phyloP scores from a whole-genome alignment of 2,329 filamentous ascomycete species.

The Penicillium sp. region DNA sequence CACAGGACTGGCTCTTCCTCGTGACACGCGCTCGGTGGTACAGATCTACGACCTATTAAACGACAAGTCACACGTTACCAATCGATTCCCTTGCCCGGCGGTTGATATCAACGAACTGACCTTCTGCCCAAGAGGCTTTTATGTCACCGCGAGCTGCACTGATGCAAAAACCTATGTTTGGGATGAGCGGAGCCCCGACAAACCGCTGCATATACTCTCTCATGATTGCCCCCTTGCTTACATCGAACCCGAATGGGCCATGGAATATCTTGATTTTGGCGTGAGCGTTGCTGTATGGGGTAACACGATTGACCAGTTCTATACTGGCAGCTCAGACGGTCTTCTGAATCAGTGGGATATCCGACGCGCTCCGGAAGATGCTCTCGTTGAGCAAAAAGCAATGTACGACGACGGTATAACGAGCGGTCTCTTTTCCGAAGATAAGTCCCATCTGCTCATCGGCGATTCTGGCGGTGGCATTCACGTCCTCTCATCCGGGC shows the following conservation, averaged over 20 bases:
- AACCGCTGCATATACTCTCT: conserved; percentile 52
- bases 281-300: conserved; percentile 64
- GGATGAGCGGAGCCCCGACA: conserved; percentile 55
- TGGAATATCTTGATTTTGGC: conserved; percentile 64
- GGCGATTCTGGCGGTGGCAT: conserved; percentile 63
- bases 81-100: conserved; percentile 58
- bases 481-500: conserved; percentile 52
- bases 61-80: not conserved
- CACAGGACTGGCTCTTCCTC: conserved; percentile 34
- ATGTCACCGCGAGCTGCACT: conserved; percentile 64
- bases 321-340: conserved; percentile 65
- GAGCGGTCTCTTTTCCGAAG: conserved; percentile 61
- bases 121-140: conserved; percentile 52
- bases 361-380: conserved; percentile 55
- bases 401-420: conserved; percentile 59
- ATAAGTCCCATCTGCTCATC: conserved; percentile 59
- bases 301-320: conserved; percentile 55
- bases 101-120: conserved; percentile 65
- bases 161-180: conserved; percentile 64
- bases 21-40: conserved; percentile 52
- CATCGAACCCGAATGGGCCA: too few species aligned
- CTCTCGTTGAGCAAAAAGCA: conserved; percentile 55
- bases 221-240: conserved; percentile 58
- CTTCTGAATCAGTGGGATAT: conserved; percentile 65
- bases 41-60: conserved; percentile 52